A percentile compares a stretch with the other conserved stretches of the same genome.
Evolutionary conservation across 768 basidiomycete species (phyloP).

Genomic region (Saitozyma podzolica): DNA sequence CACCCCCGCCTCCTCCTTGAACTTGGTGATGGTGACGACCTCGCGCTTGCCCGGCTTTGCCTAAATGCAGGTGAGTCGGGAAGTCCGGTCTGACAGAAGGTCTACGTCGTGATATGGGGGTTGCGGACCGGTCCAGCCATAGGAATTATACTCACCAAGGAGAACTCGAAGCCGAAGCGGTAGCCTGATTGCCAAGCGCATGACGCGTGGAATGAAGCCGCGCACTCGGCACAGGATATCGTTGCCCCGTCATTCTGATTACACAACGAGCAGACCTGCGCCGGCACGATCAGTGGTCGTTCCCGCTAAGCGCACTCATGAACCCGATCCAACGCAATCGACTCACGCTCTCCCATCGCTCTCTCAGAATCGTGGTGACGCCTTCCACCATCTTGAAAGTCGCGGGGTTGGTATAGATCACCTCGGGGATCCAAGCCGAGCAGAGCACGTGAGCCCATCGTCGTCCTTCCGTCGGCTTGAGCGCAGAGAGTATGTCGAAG

Average conservation of each 20-base stretch:
- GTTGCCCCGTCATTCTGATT: slow-evolving; percentile 69
- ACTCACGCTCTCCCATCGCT: slow-evolving; percentile 73
- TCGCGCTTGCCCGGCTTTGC: slow-evolving; percentile 76
- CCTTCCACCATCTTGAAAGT: slow-evolving; percentile 81
- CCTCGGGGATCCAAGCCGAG: slow-evolving; percentile 80
- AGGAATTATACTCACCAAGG: slow-evolving; percentile 60
- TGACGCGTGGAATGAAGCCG: slow-evolving; percentile 75
- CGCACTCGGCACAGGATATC: slow-evolving; percentile 79
- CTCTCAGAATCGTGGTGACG: slow-evolving; percentile 66
- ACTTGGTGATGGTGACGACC: slow-evolving; percentile 63
- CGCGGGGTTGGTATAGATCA: slow-evolving; percentile 74
- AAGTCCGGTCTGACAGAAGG: too few relatives aligned
- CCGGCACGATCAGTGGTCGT: not conserved
- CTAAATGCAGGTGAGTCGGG: slow-evolving; percentile 52
- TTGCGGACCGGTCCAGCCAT: slow-evolving; percentile 11
- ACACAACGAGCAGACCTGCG: slow-evolving; percentile 68
- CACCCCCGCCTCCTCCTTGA: slow-evolving; percentile 74
- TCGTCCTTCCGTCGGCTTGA: slow-evolving; percentile 89
- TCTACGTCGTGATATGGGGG: not conserved
- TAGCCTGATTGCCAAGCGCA: slow-evolving; percentile 86
- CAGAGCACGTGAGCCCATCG: slow-evolving; percentile 91
- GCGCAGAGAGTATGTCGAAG: slow-evolving; percentile 63
- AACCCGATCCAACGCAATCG: not conserved
- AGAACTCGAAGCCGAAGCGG: slow-evolving; percentile 90
- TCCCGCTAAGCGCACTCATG: not conserved